Base-by-base conservation (phyloP, 129 eudicot species). In the Calendula officinalis region DNA sequence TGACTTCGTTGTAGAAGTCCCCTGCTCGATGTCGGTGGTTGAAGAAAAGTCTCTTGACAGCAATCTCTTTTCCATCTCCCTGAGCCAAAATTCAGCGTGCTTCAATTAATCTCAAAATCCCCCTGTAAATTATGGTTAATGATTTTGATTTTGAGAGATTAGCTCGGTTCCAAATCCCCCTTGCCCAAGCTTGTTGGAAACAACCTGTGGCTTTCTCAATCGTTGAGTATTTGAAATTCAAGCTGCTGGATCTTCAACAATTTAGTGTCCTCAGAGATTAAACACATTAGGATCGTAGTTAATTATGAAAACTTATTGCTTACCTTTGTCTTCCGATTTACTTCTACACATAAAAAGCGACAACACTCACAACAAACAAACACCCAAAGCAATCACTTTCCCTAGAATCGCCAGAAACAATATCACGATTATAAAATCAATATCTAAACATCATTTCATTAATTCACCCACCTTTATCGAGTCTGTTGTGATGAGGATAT, bases 131-230 rank as follows among this genome's bases (percentile, higher is more conserved):
- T 33, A 48, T 17, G 35, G 12, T 32, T 22, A 36, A 51, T 51
- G 15, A 8, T 13, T 27, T 62, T 30, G 40, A 30, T 14, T 44
- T 5, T 7, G 3, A 39, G 27, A 37, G 7, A 4, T n/a, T 70
- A 90, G 95, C 97, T 86, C 97, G 36, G 92, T 84, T 57, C 97
- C 97, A 38, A 83, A 86, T 40, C 97, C 97, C 27, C 97, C 95
- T 70, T 90, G 89, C 52, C 97, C 97, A 65, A 90, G 92, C 77
- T 86, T 90, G 73, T 86, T 84, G 43, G 87, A 90, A 90, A 48
- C 78, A 79, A 44, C 68, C 76, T 0, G 95, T 90, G 12, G 97
- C 95, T 65, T 79, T 87, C 77, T 84, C 84, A 27, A 87, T 80
- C 43, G 75, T 81, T 33, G 91, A 81, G 72, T 81, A 87, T 64